Conservation (phyloP, 257 asterid species). For the Thymus quinquecostatus region DNA sequence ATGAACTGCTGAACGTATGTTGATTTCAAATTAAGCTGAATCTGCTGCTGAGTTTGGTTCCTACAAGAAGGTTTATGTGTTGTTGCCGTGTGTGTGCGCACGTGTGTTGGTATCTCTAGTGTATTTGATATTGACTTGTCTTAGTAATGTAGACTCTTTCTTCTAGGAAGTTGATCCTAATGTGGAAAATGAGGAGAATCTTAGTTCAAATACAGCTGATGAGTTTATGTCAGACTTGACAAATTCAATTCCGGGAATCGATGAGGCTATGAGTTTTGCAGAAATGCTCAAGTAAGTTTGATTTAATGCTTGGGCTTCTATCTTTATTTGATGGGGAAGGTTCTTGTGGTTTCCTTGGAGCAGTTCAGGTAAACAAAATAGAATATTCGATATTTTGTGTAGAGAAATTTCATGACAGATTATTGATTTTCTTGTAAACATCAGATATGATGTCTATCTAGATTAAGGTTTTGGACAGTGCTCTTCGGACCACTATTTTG, state of each 20-base stretch:
- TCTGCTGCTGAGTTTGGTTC: too few relatives aligned
- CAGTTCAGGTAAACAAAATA: too few relatives aligned
- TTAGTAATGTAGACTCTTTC: slow-evolving; percentile 23
- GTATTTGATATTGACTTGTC: neutral
- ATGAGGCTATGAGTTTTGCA: slow-evolving; percentile 99
- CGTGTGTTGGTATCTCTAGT: neutral
- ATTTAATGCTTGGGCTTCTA: neutral
- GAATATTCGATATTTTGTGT: neutral
- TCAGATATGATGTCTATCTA: neutral
- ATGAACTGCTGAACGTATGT: too few relatives aligned
- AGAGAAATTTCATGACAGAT: neutral
- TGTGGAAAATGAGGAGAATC: slow-evolving; percentile 54
- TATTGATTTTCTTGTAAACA: neutral
- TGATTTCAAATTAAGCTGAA: too few relatives aligned
- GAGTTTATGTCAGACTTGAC: slow-evolving; percentile 87
- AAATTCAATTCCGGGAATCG: slow-evolving; percentile 95
- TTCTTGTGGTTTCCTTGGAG: too few relatives aligned
- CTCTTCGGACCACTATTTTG: neutral
- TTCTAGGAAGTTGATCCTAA: slow-evolving; percentile 95
- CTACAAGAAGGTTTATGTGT: too few relatives aligned
- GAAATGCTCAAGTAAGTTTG: slow-evolving; percentile 90
- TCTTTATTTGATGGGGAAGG: too few relatives aligned
- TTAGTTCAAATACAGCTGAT: slow-evolving; percentile 56
- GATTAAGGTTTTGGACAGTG: neutral
- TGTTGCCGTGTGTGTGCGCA: too few relatives aligned